Conservation (phyloP, 495 filamentous ascomycete species). For the Penicillium subrubescens region DNA sequence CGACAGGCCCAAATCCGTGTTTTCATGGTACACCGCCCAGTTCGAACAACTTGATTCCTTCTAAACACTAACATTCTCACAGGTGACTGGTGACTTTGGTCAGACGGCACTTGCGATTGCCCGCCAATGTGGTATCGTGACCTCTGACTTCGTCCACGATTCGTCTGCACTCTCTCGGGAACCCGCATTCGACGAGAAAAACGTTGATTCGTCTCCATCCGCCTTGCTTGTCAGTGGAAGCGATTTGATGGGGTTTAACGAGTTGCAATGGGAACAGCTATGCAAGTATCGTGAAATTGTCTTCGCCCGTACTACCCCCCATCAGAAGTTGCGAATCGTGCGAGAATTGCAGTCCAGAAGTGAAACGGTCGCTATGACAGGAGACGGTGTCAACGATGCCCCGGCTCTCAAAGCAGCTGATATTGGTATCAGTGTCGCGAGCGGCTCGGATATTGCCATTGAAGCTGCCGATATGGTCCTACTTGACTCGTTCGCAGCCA, state of each 20-base stretch:
- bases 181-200: constrained; percentile 11
- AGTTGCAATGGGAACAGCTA: constrained; percentile 59
- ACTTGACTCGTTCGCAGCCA: constrained; percentile 63
- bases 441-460: constrained; percentile 63
- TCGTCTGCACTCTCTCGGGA: constrained; percentile 10
- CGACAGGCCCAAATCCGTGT: constrained; percentile 64
- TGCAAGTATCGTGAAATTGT: constrained; percentile 65
- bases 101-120: constrained; percentile 69
- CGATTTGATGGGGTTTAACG: constrained; percentile 60
- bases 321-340: constrained; percentile 77
- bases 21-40: constrained; percentile 51
- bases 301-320: constrained; percentile 71
- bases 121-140: constrained; percentile 63
- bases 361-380: constrained; percentile 54
- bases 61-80: background rate
- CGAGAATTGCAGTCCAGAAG: constrained; percentile 59
- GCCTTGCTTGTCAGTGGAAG: constrained; percentile 53
- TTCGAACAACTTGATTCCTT: background rate
- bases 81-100: constrained; percentile 65
- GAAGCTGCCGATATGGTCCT: constrained; percentile 74
- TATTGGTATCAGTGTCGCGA: constrained; percentile 19
- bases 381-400: constrained; percentile 63
- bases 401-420: constrained; percentile 52
- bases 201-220: constrained; percentile 35
- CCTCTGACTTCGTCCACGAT: constrained; percentile 22